Evolutionary conservation across 768 basidiomycete species (phyloP), one percentile per base, ranked within the genome.

Genomic region (Trametes maxima): DNA sequence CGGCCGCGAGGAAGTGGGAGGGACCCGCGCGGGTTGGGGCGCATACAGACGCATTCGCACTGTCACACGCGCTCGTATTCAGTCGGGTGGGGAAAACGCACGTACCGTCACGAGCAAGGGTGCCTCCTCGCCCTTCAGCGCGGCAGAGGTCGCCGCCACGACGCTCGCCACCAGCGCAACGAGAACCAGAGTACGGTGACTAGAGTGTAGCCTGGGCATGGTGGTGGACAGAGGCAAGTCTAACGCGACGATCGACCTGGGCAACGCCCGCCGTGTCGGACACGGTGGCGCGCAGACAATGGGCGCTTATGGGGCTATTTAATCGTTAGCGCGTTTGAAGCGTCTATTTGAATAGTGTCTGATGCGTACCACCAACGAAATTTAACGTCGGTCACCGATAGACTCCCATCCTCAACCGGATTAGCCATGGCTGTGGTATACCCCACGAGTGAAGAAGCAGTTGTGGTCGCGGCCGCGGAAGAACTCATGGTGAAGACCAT

Each of bases 401-500:
- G 28, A 33, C 28, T 33, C 3, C 44, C 44, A 21, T n/a, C 17
- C n/a, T 21, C 3, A n/a, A 14, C 19, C 2, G 19, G 28, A 14
- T 1, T 8, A 24, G 37, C 8, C 13, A 62, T 66, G 61, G 36
- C 37, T 35, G 7, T 52, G 37, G 33, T 28, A 65, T 87, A 86
- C 69, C 85, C 84, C n/a, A 81, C 76, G 16, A 44, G 67, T 17
- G 75, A 79, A 49, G 87, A 90, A 70, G 76, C 80, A 49, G 75
- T 73, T 6, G 74, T 82, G 17, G 75, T 92, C 42, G 69, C 77
- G 2, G 83, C 78, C 13, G 88, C 88, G 1, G 87, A 92, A 69
- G 78, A 80, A 64, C 78, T 90, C 48, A 91, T 92, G 90, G 66
- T 79, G 45, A 78, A 87, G 47, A 83, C 83, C 0, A 92, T 92